Evolutionary conservation across 2,329 filamentous ascomycete species (phyloP).

Genomic region (Akanthomyces dipterigenus): DNA sequence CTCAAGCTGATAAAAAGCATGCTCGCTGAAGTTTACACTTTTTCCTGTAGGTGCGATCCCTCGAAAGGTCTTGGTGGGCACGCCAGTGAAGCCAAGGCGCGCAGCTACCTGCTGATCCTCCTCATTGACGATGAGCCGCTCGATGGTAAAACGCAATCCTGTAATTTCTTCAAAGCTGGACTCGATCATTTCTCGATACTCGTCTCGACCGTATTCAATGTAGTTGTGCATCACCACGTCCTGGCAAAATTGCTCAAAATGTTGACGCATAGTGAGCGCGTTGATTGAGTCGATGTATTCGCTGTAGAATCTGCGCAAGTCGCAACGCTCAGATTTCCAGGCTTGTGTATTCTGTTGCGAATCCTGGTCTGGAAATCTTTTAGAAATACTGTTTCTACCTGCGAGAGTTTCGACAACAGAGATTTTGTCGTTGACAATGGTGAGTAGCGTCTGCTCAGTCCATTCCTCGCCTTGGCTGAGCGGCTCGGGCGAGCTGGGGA

Average conservation of each 20-base stretch:
- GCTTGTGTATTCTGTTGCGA: not conserved
- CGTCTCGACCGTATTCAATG: conserved; percentile 15
- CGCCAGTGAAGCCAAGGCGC: conserved; percentile 25
- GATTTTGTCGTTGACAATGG: not conserved
- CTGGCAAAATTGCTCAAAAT: conserved; percentile 23
- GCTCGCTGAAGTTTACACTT: conserved; percentile 24
- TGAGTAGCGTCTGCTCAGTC: not conserved
- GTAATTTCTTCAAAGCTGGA: conserved; percentile 22
- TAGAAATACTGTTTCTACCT: not conserved
- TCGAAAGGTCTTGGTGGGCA: conserved; percentile 20
- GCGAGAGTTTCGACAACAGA: not conserved
- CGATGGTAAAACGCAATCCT: conserved; percentile 21
- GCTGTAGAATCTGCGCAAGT: conserved; percentile 18
- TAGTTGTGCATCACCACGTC: conserved; percentile 24
- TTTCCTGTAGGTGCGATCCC: conserved; percentile 24
- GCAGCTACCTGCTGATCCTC: conserved; percentile 25
- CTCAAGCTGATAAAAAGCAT: conserved; percentile 28
- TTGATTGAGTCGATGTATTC: conserved; percentile 28
- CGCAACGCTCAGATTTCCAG: not conserved
- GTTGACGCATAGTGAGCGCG: conserved; percentile 18
- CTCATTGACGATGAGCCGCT: conserved; percentile 25
- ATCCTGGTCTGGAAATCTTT: not conserved
- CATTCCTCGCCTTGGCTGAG: not conserved
- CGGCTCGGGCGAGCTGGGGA: not conserved
- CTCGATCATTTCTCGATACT: conserved; percentile 25